Conservation (phyloP, 108 stramenopile species). For the Ochromonas danica region DNA sequence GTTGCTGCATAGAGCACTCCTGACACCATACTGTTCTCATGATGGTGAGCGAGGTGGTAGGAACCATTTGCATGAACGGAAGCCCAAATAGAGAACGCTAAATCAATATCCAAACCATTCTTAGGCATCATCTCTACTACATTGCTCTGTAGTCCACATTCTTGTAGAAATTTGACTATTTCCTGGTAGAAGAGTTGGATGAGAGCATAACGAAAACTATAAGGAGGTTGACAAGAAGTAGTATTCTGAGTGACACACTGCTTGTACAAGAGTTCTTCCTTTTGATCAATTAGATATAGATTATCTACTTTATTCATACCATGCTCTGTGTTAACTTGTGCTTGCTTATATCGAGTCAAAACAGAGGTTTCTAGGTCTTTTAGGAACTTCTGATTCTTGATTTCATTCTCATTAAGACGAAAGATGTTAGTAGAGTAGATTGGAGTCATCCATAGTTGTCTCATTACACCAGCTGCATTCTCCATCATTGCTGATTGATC, state of each 20-base stretch:
- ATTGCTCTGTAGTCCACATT: not conserved
- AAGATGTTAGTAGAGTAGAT: not conserved
- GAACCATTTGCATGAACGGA: slow-evolving; percentile 1
- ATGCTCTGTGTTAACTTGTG: not conserved
- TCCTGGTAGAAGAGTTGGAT: not conserved
- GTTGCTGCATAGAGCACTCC: not conserved
- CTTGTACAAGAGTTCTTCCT: not conserved
- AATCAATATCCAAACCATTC: no score
- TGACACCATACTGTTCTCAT: not conserved
- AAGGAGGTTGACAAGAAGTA: not conserved
- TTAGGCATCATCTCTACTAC: not conserved
- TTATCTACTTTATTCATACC: not conserved
- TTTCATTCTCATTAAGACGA: not conserved
- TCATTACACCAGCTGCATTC: no score
- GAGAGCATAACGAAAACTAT: not conserved
- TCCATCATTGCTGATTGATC: no score
- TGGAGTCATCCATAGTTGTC: not conserved
- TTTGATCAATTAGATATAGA: not conserved
- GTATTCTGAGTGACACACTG: not conserved
- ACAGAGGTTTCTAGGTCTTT: not conserved
- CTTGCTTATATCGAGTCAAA: not conserved
- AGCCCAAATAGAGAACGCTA: not conserved
- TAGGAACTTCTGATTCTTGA: not conserved
- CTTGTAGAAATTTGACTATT: not conserved
- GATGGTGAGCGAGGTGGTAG: not conserved